Evolutionary conservation across 2,329 filamentous ascomycete species (phyloP).

Genomic region (Ceratocystis cubensis): DNA sequence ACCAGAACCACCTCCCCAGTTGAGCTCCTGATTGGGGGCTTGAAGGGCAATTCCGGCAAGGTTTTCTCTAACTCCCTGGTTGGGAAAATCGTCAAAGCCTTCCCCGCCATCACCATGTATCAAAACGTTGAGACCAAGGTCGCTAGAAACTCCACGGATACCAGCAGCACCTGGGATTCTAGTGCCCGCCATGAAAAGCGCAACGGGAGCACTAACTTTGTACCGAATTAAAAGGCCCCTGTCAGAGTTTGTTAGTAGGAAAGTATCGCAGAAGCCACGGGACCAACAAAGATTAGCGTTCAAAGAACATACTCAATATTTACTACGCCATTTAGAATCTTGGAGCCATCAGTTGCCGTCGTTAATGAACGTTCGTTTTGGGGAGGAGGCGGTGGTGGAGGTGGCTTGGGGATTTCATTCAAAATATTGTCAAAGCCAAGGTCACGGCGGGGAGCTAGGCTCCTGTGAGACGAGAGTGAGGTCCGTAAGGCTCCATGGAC

Average conservation of each 20-base stretch:
- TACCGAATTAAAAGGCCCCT: conserved; percentile 43
- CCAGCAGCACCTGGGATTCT: conserved; percentile 36
- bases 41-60: conserved; percentile 42
- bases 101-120: conserved; percentile 49
- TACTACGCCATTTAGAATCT: conserved; percentile 42
- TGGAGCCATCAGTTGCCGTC: conserved; percentile 40
- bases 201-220: conserved; percentile 42
- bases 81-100: conserved; percentile 46
- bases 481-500: neutral
- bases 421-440: neutral
- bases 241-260: neutral
- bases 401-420: rapidly evolving
- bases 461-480: neutral
- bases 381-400: neutral
- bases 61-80: conserved; percentile 39
- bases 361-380: conserved; percentile 28
- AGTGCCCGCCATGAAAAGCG: conserved; percentile 39
- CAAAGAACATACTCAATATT: conserved; percentile 36
- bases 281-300: neutral
- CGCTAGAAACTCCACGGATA: conserved; percentile 26
- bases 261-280: conserved; percentile 20
- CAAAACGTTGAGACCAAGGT: conserved; percentile 43
- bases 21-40: conserved; percentile 41
- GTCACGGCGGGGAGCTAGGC: neutral
- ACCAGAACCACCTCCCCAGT: conserved; percentile 42